Base-by-base conservation (phyloP, 2,329 filamentous ascomycete species). In the Periconia macrospinosa region DNA sequence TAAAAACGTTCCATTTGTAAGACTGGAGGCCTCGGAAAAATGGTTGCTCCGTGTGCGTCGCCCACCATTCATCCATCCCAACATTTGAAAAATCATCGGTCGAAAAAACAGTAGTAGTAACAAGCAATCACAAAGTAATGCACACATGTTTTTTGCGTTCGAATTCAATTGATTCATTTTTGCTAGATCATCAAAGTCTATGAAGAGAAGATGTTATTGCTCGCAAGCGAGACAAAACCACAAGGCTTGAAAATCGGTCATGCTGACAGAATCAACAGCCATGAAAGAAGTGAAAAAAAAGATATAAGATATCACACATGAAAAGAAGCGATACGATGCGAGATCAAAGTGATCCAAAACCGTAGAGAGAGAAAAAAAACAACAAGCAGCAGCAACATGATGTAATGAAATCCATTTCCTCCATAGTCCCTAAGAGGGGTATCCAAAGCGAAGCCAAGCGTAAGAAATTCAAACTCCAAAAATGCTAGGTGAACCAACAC, bases 381-480 rank as follows among this genome's bases (percentile, higher is more conserved):
- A 19, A 19, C 14, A 40, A 40, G 11, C 41, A n/a, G 17, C 13
- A 33, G n/a, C 11, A 49, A n/a, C 43, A 45, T 45, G 43, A 45
- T 33, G 43, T 37, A 46, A 46, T 6, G 19, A 13, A 27, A 50
- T 30, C 15, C 41, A 7, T 2, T n/a, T 45, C 18, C n/a, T 30
- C 43, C 49, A 7, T 33, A 30, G 30, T 30, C 20, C 23, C 14
- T 2, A 33, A 41, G 18, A 18, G 27, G 19, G 30, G 6, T 33
- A 30, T 13, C 43, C 30, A 37, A 30, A 13, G n/a, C 15, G n/a
- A 45, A n/a, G 17, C 48, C 13, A 13, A 33, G 13, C 13, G 30
- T 13, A 33, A 8, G 30, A 33, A 37, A 37, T 6, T 37, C 33
- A 13, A 66, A 66, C 63, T 67, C 66, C 63, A 55, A 53, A 45